Evolutionary conservation across 768 basidiomycete species (phyloP).

Genomic region (Kwoniella botswanensis): DNA sequence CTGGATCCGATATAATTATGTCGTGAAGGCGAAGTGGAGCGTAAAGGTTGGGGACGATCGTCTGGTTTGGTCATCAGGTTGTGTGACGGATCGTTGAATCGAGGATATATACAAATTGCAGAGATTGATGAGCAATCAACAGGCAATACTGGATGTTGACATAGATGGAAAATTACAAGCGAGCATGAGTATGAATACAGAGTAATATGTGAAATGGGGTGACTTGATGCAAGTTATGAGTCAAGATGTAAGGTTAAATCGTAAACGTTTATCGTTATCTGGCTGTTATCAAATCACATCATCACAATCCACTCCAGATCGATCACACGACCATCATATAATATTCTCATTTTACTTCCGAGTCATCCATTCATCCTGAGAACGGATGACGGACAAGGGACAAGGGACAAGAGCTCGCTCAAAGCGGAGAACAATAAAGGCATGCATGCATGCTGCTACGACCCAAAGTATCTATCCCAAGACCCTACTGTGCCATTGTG

Average conservation of each 20-base stretch:
- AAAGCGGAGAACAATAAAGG: too few species aligned
- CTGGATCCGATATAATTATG: background rate
- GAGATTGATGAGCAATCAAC: background rate
- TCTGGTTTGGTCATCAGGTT: background rate
- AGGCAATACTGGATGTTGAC: background rate
- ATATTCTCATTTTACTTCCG: background rate
- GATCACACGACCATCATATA: background rate
- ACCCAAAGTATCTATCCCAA: conserved; percentile 71
- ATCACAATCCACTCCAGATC: background rate
- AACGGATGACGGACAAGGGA: too few species aligned
- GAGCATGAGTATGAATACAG: too few species aligned
- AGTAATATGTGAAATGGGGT: too few species aligned
- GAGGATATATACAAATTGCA: too few species aligned
- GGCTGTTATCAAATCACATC: background rate
- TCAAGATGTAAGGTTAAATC: background rate
- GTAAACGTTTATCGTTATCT: background rate
- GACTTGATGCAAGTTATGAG: too few species aligned
- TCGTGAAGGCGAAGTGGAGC: background rate
- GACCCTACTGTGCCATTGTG: conserved; percentile 79
- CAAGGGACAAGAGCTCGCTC: background rate
- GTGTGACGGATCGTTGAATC: too few species aligned
- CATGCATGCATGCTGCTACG: background rate
- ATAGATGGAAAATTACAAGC: too few species aligned
- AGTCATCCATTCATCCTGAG: background rate
- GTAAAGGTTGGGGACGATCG: too few species aligned